Evolutionary conservation across 2,329 filamentous ascomycete species (phyloP).

Genomic region (Elsinoe necatrix): DNA sequence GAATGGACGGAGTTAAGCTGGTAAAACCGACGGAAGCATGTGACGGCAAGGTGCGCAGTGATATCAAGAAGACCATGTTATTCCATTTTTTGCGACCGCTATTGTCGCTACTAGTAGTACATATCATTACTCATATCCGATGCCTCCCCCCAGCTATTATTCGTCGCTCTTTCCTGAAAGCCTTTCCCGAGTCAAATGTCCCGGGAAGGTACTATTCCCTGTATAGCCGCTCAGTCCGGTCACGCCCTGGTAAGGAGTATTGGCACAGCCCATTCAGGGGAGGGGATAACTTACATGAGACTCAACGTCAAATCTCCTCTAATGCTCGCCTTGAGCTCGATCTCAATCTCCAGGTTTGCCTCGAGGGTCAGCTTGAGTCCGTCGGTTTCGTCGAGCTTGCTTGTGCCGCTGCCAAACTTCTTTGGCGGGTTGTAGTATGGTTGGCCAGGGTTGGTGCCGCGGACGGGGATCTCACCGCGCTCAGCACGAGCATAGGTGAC

Average conservation of each 20-base stretch:
- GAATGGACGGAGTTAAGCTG: background rate
- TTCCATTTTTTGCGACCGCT: slow-evolving; percentile 1
- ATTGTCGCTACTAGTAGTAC: slow-evolving; percentile 3
- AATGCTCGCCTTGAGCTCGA: slow-evolving; percentile 77
- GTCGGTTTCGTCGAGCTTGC: slow-evolving; percentile 47
- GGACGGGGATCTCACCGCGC: slow-evolving; percentile 48
- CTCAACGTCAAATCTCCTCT: slow-evolving; percentile 74
- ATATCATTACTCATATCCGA: slow-evolving; percentile 11
- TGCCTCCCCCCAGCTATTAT: slow-evolving; percentile 1
- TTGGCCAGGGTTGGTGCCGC: slow-evolving; percentile 44
- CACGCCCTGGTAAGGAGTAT: slow-evolving; percentile 12
- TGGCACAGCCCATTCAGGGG: slow-evolving; percentile 15
- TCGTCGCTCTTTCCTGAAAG: background rate
- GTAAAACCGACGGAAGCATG: background rate
- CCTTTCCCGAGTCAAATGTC: background rate
- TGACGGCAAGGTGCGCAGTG: background rate
- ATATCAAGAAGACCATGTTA: background rate
- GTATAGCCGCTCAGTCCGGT: background rate
- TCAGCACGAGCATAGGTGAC: slow-evolving; percentile 47
- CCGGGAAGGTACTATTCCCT: slow-evolving; percentile 1
- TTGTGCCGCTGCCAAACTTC: slow-evolving; percentile 18
- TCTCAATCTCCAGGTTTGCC: slow-evolving; percentile 73
- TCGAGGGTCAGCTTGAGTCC: slow-evolving; percentile 65
- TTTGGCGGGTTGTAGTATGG: slow-evolving; percentile 33
- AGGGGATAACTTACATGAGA: slow-evolving; percentile 54